A percentile compares a stretch with the other conserved stretches of the same genome.
Evolutionary conservation across 2,329 filamentous ascomycete genomes (phyloP).

Genomic region (Thermochaetoides dissita): DNA sequence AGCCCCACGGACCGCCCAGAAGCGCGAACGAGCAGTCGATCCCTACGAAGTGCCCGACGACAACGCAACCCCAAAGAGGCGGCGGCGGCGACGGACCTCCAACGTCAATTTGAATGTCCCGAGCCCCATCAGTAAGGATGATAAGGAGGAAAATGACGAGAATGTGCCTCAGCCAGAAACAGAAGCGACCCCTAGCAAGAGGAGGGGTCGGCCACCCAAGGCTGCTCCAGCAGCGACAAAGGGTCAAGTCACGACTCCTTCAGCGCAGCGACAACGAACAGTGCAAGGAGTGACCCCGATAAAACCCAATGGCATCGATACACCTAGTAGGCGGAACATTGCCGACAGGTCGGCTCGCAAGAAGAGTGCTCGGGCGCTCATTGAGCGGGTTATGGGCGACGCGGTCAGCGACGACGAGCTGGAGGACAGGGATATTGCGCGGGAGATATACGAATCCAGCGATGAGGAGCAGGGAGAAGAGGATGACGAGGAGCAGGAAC

Average conservation of each 20-base stretch:
- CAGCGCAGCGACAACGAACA: conserved; percentile 19
- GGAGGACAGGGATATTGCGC: conserved; percentile 52
- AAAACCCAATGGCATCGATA: conserved; percentile 25
- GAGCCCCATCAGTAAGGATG: not conserved
- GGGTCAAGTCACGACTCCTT: conserved; percentile 24
- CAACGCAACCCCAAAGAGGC: conserved; percentile 9
- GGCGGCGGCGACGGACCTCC: conserved; percentile 4
- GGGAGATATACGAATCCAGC: conserved; percentile 50
- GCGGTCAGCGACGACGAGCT: conserved; percentile 57
- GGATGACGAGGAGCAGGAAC: conserved; percentile 13
- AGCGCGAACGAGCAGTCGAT: conserved; percentile 11
- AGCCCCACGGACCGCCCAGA: conserved; percentile 2
- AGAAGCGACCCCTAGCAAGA: conserved; percentile 19
- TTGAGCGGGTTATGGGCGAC: conserved; percentile 54
- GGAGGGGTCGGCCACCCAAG: conserved; percentile 16
- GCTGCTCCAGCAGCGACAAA: conserved; percentile 10
- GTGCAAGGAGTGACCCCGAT: conserved; percentile 23
- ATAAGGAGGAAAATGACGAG: conserved; percentile 1
- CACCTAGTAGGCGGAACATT: conserved; percentile 52
- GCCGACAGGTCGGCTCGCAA: conserved; percentile 74
- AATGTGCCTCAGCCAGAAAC: too few relatives aligned
- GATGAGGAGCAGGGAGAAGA: conserved; percentile 28
- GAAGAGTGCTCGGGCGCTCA: conserved; percentile 67
- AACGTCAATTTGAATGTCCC: too few relatives aligned
- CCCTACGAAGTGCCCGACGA: conserved; percentile 17